Conservation (phyloP, 2,329 filamentous ascomycete species). For the Pseudogymnoascus sp. region DNA sequence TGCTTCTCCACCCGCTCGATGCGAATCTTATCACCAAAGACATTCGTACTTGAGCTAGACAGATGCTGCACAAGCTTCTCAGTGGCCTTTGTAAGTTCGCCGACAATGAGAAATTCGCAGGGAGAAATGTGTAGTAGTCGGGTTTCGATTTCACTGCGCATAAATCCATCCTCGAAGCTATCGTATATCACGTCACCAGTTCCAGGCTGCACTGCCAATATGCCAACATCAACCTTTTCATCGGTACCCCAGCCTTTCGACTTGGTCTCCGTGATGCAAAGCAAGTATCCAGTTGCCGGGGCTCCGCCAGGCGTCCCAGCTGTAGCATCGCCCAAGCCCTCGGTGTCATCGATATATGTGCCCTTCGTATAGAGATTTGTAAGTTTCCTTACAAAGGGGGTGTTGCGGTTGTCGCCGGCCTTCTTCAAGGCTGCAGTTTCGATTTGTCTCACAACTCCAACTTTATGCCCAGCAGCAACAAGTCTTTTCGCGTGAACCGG, state of each 20-base stretch:
- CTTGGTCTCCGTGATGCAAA: conserved; percentile 82
- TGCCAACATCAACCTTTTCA: conserved; percentile 85
- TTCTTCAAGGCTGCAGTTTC: conserved; percentile 96
- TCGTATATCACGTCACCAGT: conserved; percentile 96
- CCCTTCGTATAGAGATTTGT: conserved; percentile 98
- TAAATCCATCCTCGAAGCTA: conserved; percentile 92
- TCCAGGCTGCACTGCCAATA: conserved; percentile 88
- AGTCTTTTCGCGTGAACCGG: conserved; percentile 91
- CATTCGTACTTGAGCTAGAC: conserved; percentile 79
- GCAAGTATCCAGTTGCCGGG: conserved; percentile 70
- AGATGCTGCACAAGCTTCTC: conserved; percentile 89
- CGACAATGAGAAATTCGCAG: conserved; percentile 89
- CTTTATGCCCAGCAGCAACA: conserved; percentile 87
- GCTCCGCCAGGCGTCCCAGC: conserved; percentile 51
- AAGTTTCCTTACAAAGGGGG: conserved; percentile 84
- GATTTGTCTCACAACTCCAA: conserved; percentile 87
- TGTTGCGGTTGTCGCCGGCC: conserved; percentile 85
- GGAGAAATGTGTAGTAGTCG: conserved; percentile 91
- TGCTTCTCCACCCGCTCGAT: conserved; percentile 70
- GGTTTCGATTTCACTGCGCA: conserved; percentile 94
- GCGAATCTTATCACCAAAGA: conserved; percentile 83
- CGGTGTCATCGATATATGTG: conserved; percentile 91
- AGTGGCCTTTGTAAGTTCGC: conserved; percentile 79
- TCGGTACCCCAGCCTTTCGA: conserved; percentile 76
- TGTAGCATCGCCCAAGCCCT: conserved; percentile 56